Base-by-base conservation (phyloP, 306 rosid genomes). In the Begonia masoniana region DNA sequence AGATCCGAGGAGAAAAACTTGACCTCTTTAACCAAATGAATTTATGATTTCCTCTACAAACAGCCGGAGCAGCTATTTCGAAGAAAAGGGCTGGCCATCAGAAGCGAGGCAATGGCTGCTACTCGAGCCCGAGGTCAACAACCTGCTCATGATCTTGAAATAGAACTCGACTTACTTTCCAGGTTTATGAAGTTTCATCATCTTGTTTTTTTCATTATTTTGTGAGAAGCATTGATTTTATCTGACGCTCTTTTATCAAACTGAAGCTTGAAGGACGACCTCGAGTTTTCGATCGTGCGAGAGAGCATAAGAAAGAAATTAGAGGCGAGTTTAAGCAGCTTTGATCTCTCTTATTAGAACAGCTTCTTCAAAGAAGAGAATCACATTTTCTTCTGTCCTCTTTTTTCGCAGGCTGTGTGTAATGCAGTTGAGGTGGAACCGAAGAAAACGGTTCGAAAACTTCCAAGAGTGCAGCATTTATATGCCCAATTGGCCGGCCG, bases 1-100 rank as follows among this genome's bases (percentile, higher is more conserved):
- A 5, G 39, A 31, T 31, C 39, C 39, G 5, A 5, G 39, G 8
- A 31, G 7, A 7, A 31, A 31, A 31, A 31, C 39, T 6, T 6
- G 19, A 17, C 1, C 19, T 17, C 19, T 1, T 21, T 21, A 21
- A 64, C 24, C 52, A 55, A 42, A 59, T 43, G 61, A 19, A 41
- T 56, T 64, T 67, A 66, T 81, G 58, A 73, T 74, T 76, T 68
- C 21, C 67, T 76, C 69, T 77, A 75, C 70, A 63, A 78, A 83
- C 74, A 91, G 99, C 99, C 99, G 68, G 99, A 91, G 88, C 92
- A 76, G 74, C 86, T 91, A 70, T 91, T 91, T 82, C 96, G 76
- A 73, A 83, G 99, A 86, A 87, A 83, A 77, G 59, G 72, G 54
- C 94, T 83, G 61, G 64, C 58, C 68, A 77, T 91, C 47, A 80